These are phyloP conservation scores for Claviceps pusilla DNA, from an alignment of 2,329 filamentous ascomycete species.

Conservation along the genomic window DNA sequence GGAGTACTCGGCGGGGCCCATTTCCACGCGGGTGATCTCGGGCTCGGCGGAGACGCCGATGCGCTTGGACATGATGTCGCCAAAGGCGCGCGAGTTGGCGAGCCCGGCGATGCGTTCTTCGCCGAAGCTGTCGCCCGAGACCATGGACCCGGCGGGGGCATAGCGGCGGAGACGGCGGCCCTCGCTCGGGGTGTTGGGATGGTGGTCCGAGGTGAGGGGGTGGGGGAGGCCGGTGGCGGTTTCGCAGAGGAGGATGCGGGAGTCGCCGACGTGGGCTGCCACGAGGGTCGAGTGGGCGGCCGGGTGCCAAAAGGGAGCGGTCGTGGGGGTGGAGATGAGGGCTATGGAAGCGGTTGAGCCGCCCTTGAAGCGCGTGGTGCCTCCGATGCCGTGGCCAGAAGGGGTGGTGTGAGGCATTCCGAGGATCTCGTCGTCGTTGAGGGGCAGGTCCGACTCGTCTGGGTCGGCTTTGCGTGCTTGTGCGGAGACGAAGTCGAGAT, in stretches of 20 bases:
- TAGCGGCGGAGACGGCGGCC: slow-evolving; percentile 71
- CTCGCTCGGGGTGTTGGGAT: slow-evolving; percentile 76
- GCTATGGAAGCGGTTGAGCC: slow-evolving; percentile 85
- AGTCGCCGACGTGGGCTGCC: slow-evolving; percentile 86
- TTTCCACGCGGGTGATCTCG: slow-evolving; percentile 64
- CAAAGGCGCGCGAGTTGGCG: slow-evolving; percentile 87
- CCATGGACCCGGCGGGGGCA: slow-evolving; percentile 58
- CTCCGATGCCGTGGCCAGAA: slow-evolving; percentile 52
- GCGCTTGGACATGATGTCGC: slow-evolving; percentile 81
- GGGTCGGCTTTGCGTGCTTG: slow-evolving; percentile 71
- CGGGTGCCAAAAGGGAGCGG: slow-evolving; percentile 91
- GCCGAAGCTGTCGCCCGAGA: slow-evolving; percentile 82
- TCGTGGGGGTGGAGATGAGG: slow-evolving; percentile 81
- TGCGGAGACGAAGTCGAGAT: slow-evolving; percentile 84
- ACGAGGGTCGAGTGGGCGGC: slow-evolving; percentile 68
- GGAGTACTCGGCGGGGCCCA: slow-evolving; percentile 69
- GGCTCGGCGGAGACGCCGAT: slow-evolving; percentile 91
- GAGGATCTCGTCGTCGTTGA: slow-evolving; percentile 76
- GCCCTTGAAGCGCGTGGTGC: slow-evolving; percentile 68
- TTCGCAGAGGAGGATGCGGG: slow-evolving; percentile 75
- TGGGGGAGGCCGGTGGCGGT: slow-evolving; percentile 67
- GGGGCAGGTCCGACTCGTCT: slow-evolving; percentile 59
- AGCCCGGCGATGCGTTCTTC: slow-evolving; percentile 89
- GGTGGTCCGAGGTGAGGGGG: slow-evolving; percentile 80
- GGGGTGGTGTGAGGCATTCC: slow-evolving; percentile 42